Conservation (phyloP, 208 protist genomes). For the Chromosphaera perkinsii region DNA sequence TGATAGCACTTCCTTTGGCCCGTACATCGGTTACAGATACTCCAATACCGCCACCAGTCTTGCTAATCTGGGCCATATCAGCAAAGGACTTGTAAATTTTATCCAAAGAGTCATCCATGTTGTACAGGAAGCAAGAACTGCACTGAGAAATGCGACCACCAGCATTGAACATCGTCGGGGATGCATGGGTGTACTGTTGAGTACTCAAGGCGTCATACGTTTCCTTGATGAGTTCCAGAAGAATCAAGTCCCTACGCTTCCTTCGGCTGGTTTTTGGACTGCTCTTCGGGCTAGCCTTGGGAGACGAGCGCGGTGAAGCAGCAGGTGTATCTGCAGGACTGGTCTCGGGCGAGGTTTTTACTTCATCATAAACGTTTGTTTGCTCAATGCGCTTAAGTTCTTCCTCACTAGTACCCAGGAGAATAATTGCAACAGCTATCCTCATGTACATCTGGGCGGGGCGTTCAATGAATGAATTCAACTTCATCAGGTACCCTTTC, state of each 20-base stretch:
- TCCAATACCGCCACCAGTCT: slow-evolving; percentile 94
- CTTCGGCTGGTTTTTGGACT: slow-evolving; percentile 83
- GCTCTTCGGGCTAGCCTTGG: slow-evolving; percentile 59
- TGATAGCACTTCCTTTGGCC: slow-evolving; percentile 87
- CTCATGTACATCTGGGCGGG: slow-evolving; percentile 98
- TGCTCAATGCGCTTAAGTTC: slow-evolving; percentile 83
- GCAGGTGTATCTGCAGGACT: neutral
- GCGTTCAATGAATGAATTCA: slow-evolving; percentile 85
- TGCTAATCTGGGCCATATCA: slow-evolving; percentile 81
- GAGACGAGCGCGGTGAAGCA: neutral
- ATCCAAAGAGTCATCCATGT: slow-evolving; percentile 78
- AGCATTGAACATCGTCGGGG: slow-evolving; percentile 97
- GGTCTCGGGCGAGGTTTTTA: neutral
- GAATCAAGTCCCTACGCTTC: slow-evolving; percentile 59
- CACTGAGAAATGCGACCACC: slow-evolving; percentile 88
- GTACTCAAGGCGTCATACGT: slow-evolving; percentile 90
- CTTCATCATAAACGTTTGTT: neutral
- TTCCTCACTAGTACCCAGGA: slow-evolving; percentile 70
- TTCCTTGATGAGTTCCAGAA: slow-evolving; percentile 48
- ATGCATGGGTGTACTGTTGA: slow-evolving; percentile 91
- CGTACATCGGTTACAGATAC: slow-evolving; percentile 93
- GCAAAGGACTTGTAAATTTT: neutral
- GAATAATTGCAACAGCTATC: slow-evolving; percentile 84
- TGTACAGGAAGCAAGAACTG: slow-evolving; percentile 91
- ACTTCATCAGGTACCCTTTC: slow-evolving; percentile 87